A percentile compares a stretch with the other conserved stretches of the same genome.
Evolutionary conservation across 2,329 filamentous ascomycete species (phyloP).

Genomic region (Penicillium olsonii): DNA sequence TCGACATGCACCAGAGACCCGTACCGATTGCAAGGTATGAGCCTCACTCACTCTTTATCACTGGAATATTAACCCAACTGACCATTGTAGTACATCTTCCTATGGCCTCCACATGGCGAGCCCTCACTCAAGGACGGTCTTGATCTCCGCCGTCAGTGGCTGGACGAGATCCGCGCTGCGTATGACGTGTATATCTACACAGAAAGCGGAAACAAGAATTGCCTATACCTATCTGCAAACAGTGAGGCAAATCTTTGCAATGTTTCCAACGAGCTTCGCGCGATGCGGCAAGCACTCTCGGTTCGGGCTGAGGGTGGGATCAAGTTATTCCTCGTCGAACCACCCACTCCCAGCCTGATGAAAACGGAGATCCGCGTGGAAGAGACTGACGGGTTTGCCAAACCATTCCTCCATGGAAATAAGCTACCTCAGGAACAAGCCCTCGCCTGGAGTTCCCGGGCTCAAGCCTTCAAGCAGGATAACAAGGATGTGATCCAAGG

Average conservation of each 20-base stretch:
- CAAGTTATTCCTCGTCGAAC: slow-evolving; percentile 38
- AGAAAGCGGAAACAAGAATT: slow-evolving; percentile 25
- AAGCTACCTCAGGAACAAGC: background rate
- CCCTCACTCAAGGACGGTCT: slow-evolving; percentile 43
- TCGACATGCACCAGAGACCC: background rate
- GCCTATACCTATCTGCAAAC: slow-evolving; percentile 35
- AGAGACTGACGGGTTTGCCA: slow-evolving; percentile 18
- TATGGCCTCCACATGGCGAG: slow-evolving; percentile 49
- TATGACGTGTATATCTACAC: slow-evolving; percentile 45
- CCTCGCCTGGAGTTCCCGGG: background rate
- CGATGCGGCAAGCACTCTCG: slow-evolving; percentile 32
- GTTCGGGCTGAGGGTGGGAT: slow-evolving; percentile 30
- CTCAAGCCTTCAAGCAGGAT: background rate
- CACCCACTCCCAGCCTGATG: slow-evolving; percentile 23
- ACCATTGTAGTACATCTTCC: slow-evolving; percentile 10
- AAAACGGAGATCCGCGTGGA: slow-evolving; percentile 29
- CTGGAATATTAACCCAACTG: background rate
- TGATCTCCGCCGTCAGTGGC: slow-evolving; percentile 43
- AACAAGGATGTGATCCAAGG: slow-evolving; percentile 2
- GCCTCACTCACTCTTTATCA: background rate
- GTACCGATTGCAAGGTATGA: background rate
- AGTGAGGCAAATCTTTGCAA: slow-evolving; percentile 38
- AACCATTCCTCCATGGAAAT: slow-evolving; percentile 23
- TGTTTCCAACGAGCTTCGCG: slow-evolving; percentile 32
- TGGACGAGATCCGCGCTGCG: slow-evolving; percentile 48